Percentiles rank a stretch among this genome's conserved stretches.
Conservation (phyloP, 2,329 filamentous ascomycete species). For the Colletotrichum phormii region DNA sequence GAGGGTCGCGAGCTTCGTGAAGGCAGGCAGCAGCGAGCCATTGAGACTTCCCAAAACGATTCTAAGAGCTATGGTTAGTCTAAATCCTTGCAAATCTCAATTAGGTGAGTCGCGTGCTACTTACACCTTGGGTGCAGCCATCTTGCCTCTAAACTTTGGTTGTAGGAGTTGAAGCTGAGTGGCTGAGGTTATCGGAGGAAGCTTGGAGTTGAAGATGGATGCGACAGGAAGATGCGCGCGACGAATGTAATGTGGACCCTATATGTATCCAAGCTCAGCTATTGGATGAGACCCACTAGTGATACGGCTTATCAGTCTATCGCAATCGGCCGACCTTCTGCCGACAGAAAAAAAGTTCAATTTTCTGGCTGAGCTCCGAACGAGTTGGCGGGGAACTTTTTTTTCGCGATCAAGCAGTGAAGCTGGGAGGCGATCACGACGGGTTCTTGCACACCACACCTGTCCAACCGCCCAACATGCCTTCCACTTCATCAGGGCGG, state of each 20-base stretch:
- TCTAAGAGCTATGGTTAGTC: slow-evolving; percentile 53
- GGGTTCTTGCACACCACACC: slow-evolving; percentile 27
- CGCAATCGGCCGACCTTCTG: slow-evolving; percentile 23
- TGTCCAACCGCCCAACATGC: slow-evolving; percentile 60
- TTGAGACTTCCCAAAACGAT: slow-evolving; percentile 87
- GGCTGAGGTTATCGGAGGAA: slow-evolving; percentile 18
- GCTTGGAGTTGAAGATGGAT: slow-evolving; percentile 28
- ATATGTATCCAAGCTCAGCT: not conserved
- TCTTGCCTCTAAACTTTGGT: slow-evolving; percentile 40
- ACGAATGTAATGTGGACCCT: slow-evolving; percentile 21
- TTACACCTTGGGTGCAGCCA: slow-evolving; percentile 64
- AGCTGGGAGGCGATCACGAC: slow-evolving; percentile 37
- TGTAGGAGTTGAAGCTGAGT: not conserved
- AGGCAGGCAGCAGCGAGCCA: slow-evolving; percentile 79
- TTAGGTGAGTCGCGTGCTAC: slow-evolving; percentile 26
- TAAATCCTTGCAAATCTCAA: fast-evolving
- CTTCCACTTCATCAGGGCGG: slow-evolving; percentile 71
- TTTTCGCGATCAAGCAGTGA: slow-evolving; percentile 36
- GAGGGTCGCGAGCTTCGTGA: slow-evolving; percentile 82
- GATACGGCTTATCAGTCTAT: slow-evolving; percentile 37
- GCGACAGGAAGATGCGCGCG: slow-evolving; percentile 30
- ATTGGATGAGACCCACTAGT: slow-evolving; percentile 2
- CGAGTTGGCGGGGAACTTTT: slow-evolving; percentile 34
- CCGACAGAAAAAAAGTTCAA: slow-evolving; percentile 38
- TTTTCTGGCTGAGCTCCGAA: slow-evolving; percentile 35